phyloP scores from a whole-genome alignment of 768 basidiomycete genomes.

The Pluteus cervinus region DNA sequence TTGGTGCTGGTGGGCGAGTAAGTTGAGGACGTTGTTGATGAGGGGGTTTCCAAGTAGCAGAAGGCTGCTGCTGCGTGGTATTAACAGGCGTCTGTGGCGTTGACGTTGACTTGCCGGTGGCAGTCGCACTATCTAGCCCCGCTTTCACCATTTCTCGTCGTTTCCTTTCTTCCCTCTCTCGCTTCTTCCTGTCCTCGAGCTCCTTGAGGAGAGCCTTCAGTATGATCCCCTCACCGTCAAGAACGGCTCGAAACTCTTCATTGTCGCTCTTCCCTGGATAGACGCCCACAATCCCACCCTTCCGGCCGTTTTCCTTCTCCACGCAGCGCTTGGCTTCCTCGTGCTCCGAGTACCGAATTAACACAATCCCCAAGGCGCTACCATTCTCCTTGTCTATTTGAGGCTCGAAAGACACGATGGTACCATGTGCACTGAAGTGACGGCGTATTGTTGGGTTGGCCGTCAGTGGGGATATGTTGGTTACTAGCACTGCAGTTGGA shows the following conservation, averaged over 20 bases:
- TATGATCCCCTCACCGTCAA: conserved; percentile 70
- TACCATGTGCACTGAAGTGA: conserved; percentile 60
- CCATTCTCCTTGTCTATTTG: conserved; percentile 81
- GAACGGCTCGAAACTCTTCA: conserved; percentile 66
- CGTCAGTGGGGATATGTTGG: conserved; percentile 66
- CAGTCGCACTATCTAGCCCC: conserved; percentile 6
- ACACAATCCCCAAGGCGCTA: conserved; percentile 75
- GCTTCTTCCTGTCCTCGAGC: conserved; percentile 49
- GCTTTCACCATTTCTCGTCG: conserved; percentile 20
- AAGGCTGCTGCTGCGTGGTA: too few relatives aligned
- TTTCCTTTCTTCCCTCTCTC: conserved; percentile 39
- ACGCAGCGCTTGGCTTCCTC: conserved; percentile 68
- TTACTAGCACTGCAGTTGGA: conserved; percentile 66
- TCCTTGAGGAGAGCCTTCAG: conserved; percentile 63
- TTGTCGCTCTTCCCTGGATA: conserved; percentile 32
- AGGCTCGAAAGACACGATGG: conserved; percentile 60
- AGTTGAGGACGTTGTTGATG: too few relatives aligned
- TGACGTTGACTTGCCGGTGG: too few relatives aligned
- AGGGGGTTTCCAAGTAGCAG: too few relatives aligned
- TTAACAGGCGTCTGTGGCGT: too few relatives aligned
- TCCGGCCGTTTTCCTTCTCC: conserved; percentile 60
- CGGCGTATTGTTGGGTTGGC: conserved; percentile 58
- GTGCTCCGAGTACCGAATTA: conserved; percentile 58
- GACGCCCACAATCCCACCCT: conserved; percentile 36
- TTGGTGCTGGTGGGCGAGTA: too few relatives aligned